Base-by-base conservation (phyloP, 108 stramenopile species). In the Mayamaea pseudoterrestris region DNA sequence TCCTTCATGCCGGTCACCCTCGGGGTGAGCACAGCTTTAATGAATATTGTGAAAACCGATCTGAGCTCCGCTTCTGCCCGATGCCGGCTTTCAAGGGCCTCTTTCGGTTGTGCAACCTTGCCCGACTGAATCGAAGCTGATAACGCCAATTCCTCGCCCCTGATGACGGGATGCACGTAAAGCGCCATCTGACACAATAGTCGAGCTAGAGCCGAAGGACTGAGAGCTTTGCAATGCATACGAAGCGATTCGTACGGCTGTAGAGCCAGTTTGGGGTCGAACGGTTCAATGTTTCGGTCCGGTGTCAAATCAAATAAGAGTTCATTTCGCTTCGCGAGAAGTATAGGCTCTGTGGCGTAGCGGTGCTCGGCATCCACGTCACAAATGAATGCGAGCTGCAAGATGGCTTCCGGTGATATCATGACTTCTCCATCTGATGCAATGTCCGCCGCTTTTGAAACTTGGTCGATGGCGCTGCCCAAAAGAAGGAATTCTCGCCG, bases 121-220 rank as follows among this genome's bases (percentile, higher is more conserved):
- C 53, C 53, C 2, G 40, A 18, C 25, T 42, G 53, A 29, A 54
- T 54, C 3, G 40, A 26, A 27, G 53, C 41, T n/a, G 53, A 54
- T 4, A 54, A 29, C 41, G 74, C 72, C 29, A 71, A 53, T 24
- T 86, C 77, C 50, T 77, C 69, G 32, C 63, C 70, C 5, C 73
- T 60, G 41, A 86, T 69, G 13, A 81, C 84, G 1, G 77, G 77
- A 55, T 86, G 84, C 11, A 79, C 80, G 46, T 81, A 86, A 0
- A 76, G 65, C 6, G 83, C 70, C 62, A 86, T 65, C 50, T 57
- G 71, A 41, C 40, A 44, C 29, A 65, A 72, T 21, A 78, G 48
- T 35, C 63, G 66, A 14, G 27, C 46, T 35, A 78, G 48, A 25
- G 71, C 77, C 1, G 51, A 30, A 18, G 11, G 25, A 18, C 65